Conservation (phyloP, 192 early-diverging fungal species). For the Backusella psychrophila region DNA sequence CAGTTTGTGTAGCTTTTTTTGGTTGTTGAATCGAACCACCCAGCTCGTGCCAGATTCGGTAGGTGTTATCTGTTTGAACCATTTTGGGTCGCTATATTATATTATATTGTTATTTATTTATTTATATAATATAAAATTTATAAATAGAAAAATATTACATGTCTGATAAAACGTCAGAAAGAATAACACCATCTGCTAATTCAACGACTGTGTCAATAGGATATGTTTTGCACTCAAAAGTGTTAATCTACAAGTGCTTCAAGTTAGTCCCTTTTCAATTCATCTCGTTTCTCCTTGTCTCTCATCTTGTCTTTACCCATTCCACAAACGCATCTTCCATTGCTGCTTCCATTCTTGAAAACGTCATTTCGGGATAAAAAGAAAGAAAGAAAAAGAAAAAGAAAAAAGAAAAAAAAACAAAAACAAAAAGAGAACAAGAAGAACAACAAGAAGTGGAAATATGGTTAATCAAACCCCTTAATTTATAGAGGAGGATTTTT, state of each 20-base stretch:
- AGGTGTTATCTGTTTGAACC: constrained; percentile 81
- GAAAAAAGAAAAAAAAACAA: neutral
- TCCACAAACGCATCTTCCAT: constrained; percentile 42
- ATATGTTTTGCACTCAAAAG: constrained; percentile 56
- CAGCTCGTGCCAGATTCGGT: constrained; percentile 83
- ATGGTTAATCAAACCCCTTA: neutral
- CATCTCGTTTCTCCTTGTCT: neutral
- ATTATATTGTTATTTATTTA: neutral
- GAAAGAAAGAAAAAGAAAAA: neutral
- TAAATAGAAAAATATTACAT: constrained; percentile 58
- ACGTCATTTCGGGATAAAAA: constrained; percentile 11
- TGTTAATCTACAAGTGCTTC: constrained; percentile 51
- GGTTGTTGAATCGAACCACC: constrained; percentile 92
- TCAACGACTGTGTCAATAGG: constrained; percentile 57
- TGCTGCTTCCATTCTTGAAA: constrained; percentile 35
- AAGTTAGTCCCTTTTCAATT: neutral
- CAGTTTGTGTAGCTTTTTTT: constrained; percentile 88
- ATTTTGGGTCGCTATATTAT: constrained; percentile 71
- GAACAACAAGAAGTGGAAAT: neutral
- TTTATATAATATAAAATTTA: neutral
- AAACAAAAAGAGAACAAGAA: neutral
- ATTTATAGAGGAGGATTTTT: neutral
- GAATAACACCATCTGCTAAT: constrained; percentile 75
- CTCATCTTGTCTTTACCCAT: constrained; percentile 33
- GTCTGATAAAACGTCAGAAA: constrained; percentile 83